Evolutionary conservation across 2,329 filamentous ascomycete genomes (phyloP).

Genomic region (Colletotrichum horii): DNA sequence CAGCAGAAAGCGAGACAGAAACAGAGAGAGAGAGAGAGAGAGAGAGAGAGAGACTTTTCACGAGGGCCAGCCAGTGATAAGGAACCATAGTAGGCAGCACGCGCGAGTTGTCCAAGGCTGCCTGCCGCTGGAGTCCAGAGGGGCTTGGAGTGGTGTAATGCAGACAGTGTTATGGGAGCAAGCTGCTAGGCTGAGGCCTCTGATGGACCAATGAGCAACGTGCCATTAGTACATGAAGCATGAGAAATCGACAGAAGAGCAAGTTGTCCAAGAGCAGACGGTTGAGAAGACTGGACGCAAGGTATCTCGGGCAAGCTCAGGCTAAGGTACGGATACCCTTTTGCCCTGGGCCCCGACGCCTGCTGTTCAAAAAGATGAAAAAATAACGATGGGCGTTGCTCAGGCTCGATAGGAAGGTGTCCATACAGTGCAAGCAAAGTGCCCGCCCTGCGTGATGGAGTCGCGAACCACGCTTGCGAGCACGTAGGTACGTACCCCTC

Average conservation of each 20-base stretch:
- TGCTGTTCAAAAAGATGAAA: not conserved
- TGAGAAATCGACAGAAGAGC: not conserved
- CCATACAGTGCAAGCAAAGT: constrained; percentile 6
- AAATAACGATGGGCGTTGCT: not conserved
- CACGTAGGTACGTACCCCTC: not conserved
- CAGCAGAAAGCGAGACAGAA: not conserved
- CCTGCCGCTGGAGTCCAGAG: not conserved
- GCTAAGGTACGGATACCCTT: not conserved
- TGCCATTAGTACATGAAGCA: not conserved
- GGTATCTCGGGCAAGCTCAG: not conserved
- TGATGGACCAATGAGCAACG: not conserved
- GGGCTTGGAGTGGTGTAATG: not conserved
- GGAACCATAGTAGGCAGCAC: not conserved
- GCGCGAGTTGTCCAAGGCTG: not conserved
- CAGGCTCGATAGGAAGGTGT: not conserved
- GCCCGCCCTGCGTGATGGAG: not conserved
- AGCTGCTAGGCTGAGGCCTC: not conserved
- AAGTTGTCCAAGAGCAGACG: not conserved
- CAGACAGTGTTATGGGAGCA: not conserved
- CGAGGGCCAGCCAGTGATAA: not conserved
- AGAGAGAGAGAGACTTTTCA: not conserved
- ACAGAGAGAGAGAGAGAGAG: not conserved
- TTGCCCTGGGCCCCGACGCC: not conserved
- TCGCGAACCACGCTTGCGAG: not conserved
- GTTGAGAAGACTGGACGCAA: not conserved